Conservation (phyloP, 2,329 filamentous ascomycete genomes). For the Penicillium sp. region DNA sequence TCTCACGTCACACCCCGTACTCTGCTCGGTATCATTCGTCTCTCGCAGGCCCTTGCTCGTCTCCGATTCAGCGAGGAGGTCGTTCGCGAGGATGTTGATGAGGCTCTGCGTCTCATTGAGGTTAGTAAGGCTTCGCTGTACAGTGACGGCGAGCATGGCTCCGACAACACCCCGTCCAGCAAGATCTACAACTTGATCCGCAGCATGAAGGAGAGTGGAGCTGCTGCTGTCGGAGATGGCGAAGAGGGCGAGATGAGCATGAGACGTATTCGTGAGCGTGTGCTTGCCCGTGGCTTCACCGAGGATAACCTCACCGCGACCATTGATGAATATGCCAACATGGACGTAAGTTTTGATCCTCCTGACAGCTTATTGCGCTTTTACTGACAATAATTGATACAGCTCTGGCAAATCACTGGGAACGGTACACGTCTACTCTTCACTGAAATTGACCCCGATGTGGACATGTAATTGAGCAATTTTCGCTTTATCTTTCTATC, state of each 20-base stretch:
- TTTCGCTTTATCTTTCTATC: constrained; percentile 2
- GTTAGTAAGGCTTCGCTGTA: constrained; percentile 90
- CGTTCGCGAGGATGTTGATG: constrained; percentile 88
- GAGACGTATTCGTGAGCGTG: constrained; percentile 81
- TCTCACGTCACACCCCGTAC: constrained; percentile 92
- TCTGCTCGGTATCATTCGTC: constrained; percentile 83
- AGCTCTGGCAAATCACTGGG: constrained; percentile 76
- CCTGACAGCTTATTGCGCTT: neutral
- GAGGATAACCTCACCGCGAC: constrained; percentile 84
- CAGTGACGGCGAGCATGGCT: constrained; percentile 60
- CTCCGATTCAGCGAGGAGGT: constrained; percentile 84
- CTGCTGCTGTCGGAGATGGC: constrained; percentile 72
- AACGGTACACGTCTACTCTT: constrained; percentile 69
- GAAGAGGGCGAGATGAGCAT: constrained; percentile 73
- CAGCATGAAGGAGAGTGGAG: constrained; percentile 77
- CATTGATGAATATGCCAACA: constrained; percentile 79
- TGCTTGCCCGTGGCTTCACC: constrained; percentile 94
- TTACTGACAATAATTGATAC: constrained; percentile 38
- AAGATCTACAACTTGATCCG: constrained; percentile 96
- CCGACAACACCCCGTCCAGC: constrained; percentile 74
- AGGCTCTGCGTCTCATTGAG: constrained; percentile 84
- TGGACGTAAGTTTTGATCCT: constrained; percentile 69
- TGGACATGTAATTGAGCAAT: constrained; percentile 41
- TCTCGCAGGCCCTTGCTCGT: constrained; percentile 88
- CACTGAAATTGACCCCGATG: constrained; percentile 58